These are phyloP conservation scores for Ascoidea rubescens DNA, from an alignment of 805 yeast genomes.

Conservation along the genomic window DNA sequence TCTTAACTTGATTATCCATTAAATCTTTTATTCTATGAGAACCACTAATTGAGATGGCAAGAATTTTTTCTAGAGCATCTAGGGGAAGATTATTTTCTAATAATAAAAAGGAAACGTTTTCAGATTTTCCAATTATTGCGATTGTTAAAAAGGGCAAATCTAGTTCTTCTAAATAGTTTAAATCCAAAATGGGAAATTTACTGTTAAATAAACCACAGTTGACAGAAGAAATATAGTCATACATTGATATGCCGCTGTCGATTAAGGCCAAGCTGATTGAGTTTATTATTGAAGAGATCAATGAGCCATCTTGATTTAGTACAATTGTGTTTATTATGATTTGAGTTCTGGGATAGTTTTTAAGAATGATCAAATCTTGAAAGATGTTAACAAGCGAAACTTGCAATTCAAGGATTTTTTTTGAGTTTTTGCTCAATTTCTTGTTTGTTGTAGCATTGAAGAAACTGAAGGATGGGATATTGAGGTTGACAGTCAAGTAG, in stretches of 20 bases:
- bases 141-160: slow-evolving; percentile 74
- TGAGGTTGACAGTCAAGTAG: slow-evolving; percentile 46
- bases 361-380: slow-evolving; percentile 57
- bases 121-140: slow-evolving; percentile 74
- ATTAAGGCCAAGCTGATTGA: slow-evolving; percentile 80
- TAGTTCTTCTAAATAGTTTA: slow-evolving; percentile 68
- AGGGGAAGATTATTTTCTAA: slow-evolving; percentile 78
- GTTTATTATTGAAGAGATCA: slow-evolving; percentile 66
- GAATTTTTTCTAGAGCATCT: slow-evolving; percentile 60
- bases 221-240: slow-evolving; percentile 75
- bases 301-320: slow-evolving; percentile 81
- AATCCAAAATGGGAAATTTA: slow-evolving; percentile 65
- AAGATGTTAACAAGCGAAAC: slow-evolving; percentile 58
- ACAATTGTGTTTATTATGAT: slow-evolving; percentile 69
- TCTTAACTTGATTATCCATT: slow-evolving; percentile 77
- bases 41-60: slow-evolving; percentile 80
- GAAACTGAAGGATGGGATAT: slow-evolving; percentile 54
- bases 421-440: slow-evolving; percentile 54
- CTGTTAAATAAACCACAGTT: slow-evolving; percentile 67
- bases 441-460: slow-evolving; percentile 56
- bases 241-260: slow-evolving; percentile 92
- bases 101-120: slow-evolving; percentile 60
- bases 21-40: slow-evolving; percentile 67
- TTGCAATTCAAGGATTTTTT: slow-evolving; percentile 52
- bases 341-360: slow-evolving; percentile 70